Base-by-base conservation (phyloP, 371 early-diverging fungal genomes). In the Mortierella sp. region DNA sequence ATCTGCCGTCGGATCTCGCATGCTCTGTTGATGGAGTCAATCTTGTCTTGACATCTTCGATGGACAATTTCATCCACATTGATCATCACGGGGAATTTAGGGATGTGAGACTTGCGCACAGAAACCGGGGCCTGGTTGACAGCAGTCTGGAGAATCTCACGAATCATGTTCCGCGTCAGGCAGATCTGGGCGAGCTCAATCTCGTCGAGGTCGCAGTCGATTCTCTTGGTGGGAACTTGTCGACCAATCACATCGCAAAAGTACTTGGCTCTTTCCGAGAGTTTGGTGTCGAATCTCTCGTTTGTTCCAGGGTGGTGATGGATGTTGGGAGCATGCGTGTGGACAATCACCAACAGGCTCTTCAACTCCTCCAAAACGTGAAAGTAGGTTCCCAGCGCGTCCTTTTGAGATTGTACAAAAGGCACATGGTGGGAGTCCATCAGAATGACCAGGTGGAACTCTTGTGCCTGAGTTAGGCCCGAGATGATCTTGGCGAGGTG, bases 401-500 rank as follows among this genome's bases (percentile, higher is more conserved):
- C 6, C 29, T 29, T 50, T 29, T 6, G 50, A 6, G 50, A 28
- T 25, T 3, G 16, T 16, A 3, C 5, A 22, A 41, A 16, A 10
- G 41, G 41, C 3, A 41, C 41, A 17, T 17, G 16, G 10, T 41
- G 41, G 6, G 41, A 41, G 16, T 41, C 41, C 41, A 41, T 41
- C 25, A 54, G 24, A 43, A 54, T 28, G 17, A 54, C 24, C 5
- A 54, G 43, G 19, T 54, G 14, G 54, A 54, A 19, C n/a, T 54
- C 25, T 9, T 21, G 27, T 2, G 16, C 43, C 2, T 54, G 10
- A 9, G 54, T 43, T 25, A 54, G 43, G 21, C 43, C 54, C 19
- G 40, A 40, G n/a, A 54, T 16, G 54, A 43, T 54, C 4, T 25
- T 54, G 54, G 34, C 34, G n/a, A 54, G 22, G 28, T 54, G 40